These are phyloP conservation scores for Talaromyces pinophilus DNA, from an alignment of 2,329 filamentous ascomycete genomes.

Conservation along the genomic window DNA sequence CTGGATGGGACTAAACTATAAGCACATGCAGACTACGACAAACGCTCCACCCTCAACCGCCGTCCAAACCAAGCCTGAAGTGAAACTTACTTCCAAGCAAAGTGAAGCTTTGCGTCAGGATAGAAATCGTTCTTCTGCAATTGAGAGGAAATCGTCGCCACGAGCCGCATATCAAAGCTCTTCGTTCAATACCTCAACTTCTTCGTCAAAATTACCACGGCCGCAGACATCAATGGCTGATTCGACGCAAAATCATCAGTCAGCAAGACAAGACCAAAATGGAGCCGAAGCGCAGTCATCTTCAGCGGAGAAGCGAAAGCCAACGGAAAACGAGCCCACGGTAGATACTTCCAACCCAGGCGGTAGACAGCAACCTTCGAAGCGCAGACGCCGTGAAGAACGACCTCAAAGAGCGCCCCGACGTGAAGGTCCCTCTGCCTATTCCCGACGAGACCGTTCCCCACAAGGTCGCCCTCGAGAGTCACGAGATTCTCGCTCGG, in stretches of 20 bases:
- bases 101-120: constrained; percentile 13
- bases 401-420: constrained; percentile 35
- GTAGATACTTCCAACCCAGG: constrained; percentile 28
- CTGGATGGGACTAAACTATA: constrained; percentile 22
- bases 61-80: constrained; percentile 2
- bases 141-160: background rate
- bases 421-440: constrained; percentile 43
- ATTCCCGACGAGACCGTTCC: constrained; percentile 42
- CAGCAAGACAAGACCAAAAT: constrained; percentile 3
- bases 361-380: constrained; percentile 13
- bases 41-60: constrained; percentile 22
- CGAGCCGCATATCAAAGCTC: background rate
- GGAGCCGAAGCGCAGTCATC: constrained; percentile 23
- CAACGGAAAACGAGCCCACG: constrained; percentile 30
- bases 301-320: constrained; percentile 34
- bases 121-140: background rate
- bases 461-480: constrained; percentile 26
- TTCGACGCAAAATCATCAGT: background rate
- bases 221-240: constrained; percentile 15
- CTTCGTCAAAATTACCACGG: background rate
- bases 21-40: constrained; percentile 19
- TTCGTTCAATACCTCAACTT: background rate
- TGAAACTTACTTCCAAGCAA: constrained; percentile 8
- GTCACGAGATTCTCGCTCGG: constrained; percentile 24
- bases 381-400: constrained; percentile 23